A percentile compares a stretch with the other conserved stretches of the same genome.
Conservation (phyloP, 1,139 yeast species). For the Sugiyamaella grinbergsii region DNA sequence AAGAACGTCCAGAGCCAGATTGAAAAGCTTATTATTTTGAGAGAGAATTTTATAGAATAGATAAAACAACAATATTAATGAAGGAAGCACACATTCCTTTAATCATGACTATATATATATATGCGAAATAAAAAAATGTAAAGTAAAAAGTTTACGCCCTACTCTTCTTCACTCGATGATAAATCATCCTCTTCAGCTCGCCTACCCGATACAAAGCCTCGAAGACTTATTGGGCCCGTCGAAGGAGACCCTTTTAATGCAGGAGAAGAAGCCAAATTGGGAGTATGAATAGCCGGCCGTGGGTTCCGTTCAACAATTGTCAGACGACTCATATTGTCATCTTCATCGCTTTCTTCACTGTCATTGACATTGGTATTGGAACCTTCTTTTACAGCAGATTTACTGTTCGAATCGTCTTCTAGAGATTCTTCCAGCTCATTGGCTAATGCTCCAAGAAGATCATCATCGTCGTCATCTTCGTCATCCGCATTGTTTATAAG, state of each 20-base stretch:
- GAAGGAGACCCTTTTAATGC: slow-evolving; percentile 6
- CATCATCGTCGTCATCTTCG: slow-evolving; percentile 40
- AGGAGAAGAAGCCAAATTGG: slow-evolving; percentile 19
- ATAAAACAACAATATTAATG: neutral
- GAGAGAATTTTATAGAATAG: neutral
- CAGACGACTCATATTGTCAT: slow-evolving; percentile 18
- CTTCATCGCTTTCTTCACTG: slow-evolving; percentile 29
- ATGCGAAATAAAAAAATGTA: slow-evolving; percentile 3
- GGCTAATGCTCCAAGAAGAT: slow-evolving; percentile 37
- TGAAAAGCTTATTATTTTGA: neutral
- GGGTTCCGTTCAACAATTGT: slow-evolving; percentile 19
- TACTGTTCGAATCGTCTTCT: slow-evolving; percentile 29
- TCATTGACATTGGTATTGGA: slow-evolving; percentile 14
- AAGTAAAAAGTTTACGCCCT: slow-evolving; percentile 2
- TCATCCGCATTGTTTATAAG: slow-evolving; percentile 25
- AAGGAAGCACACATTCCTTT: neutral
- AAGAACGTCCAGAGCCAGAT: neutral
- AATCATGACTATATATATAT: neutral
- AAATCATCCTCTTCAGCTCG: slow-evolving; percentile 35
- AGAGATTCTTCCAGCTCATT: slow-evolving; percentile 36
- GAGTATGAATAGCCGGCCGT: slow-evolving; percentile 15
- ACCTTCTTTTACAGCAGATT: neutral
- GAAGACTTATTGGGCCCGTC: slow-evolving; percentile 31
- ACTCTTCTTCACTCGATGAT: slow-evolving; percentile 37
- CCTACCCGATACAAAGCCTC: slow-evolving; percentile 30